Percentiles rank a stretch among this genome's conserved stretches.
These are phyloP conservation scores for Pichia sorboxylosa DNA, from an alignment of 1,139 yeast genomes.

Conservation along the genomic window DNA sequence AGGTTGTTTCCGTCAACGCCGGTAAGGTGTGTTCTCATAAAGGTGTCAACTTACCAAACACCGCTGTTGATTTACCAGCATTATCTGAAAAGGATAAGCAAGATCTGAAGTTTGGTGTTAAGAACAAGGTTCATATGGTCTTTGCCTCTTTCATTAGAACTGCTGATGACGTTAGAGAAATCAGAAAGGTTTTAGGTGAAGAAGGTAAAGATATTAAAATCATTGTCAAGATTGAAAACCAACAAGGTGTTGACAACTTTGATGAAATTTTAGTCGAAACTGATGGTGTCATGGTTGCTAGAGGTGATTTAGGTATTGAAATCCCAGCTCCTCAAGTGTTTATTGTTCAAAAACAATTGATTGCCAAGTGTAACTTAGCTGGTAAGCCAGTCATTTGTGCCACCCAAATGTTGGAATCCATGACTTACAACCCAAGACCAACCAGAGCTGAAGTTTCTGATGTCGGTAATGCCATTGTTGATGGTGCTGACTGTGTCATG, in stretches of 20 bases:
- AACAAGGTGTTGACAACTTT: conserved; percentile 99
- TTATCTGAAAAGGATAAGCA: conserved; percentile 90
- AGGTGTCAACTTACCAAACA: conserved; percentile 98
- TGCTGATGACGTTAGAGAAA: conserved; percentile 78
- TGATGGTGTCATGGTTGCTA: conserved; percentile 99
- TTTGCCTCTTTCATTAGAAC: conserved; percentile 97
- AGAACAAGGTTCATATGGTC: conserved; percentile 93
- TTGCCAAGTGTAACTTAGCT: conserved; percentile 97
- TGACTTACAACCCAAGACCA: conserved; percentile 99
- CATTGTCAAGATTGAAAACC: conserved; percentile 95
- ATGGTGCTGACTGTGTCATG: conserved; percentile 99
- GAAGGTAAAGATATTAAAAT: conserved; percentile 94
- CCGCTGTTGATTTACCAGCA: conserved; percentile 98
- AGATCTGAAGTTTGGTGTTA: conserved; percentile 89
- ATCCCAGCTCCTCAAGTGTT: conserved; percentile 98
- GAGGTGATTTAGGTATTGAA: conserved; percentile 99
- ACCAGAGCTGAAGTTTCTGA: conserved; percentile 99
- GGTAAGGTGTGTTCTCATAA: conserved; percentile 95
- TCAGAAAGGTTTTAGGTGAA: conserved; percentile 91
- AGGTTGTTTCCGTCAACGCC: conserved; percentile 81
- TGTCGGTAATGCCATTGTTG: conserved; percentile 97
- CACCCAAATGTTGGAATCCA: conserved; percentile 98
- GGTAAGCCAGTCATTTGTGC: conserved; percentile 99
- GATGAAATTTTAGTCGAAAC: conserved; percentile 90
- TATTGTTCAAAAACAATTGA: conserved; percentile 96